Conservation (phyloP, 108 stramenopile genomes). For the Skeletonema tropicum region DNA sequence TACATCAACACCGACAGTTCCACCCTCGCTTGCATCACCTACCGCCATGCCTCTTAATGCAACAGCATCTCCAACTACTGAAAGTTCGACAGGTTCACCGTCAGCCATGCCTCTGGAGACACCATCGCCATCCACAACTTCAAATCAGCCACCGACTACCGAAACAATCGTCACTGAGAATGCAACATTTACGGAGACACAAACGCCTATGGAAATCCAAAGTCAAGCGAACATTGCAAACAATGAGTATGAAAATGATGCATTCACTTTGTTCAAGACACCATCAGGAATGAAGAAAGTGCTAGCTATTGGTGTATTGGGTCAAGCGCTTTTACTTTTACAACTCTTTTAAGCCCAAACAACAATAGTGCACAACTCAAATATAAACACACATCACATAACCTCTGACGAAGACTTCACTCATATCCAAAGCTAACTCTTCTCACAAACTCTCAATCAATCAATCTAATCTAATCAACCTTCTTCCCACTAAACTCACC, state of each 20-base stretch:
- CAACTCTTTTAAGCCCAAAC: background rate
- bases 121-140: too few relatives aligned
- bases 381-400: background rate
- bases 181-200: too few relatives aligned
- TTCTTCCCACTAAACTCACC: conserved; percentile 15
- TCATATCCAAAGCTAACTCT: too few relatives aligned
- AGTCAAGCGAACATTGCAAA: background rate
- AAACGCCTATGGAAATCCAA: too few relatives aligned
- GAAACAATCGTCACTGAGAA: too few relatives aligned
- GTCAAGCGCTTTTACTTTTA: background rate
- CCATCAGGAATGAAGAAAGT: background rate
- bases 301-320: background rate
- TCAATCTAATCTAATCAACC: conserved; percentile 41
- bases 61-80: too few relatives aligned
- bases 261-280: background rate
- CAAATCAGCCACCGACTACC: too few relatives aligned
- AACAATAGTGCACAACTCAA: background rate
- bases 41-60: too few relatives aligned
- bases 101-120: too few relatives aligned
- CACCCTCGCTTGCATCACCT: background rate
- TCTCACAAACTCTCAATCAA: background rate
- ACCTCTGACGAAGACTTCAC: background rate
- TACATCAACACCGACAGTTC: too few relatives aligned
- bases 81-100: too few relatives aligned
- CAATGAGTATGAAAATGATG: background rate